Evolutionary conservation across 345 rosid genomes (phyloP).

Genomic region (Cardamine occulta): DNA sequence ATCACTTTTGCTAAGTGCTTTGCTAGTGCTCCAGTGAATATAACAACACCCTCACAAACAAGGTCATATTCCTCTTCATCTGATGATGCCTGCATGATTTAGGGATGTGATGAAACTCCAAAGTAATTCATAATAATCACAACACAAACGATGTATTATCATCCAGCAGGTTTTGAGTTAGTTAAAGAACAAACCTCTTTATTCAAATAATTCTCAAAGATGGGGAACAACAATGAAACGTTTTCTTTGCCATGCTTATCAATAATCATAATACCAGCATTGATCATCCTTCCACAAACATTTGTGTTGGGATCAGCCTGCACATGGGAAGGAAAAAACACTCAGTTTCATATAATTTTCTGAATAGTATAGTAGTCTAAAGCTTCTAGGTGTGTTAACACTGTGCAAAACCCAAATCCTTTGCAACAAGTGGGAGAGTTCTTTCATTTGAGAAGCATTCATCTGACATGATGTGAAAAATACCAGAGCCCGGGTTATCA

Average conservation of each 20-base stretch:
- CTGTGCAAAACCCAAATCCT: conserved; percentile 1
- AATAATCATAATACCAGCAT: too few relatives aligned
- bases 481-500: conserved; percentile 95
- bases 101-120: conserved; percentile 25
- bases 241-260: conserved; percentile 90
- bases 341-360: neutral
- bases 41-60: conserved; percentile 97
- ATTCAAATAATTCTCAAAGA: conserved; percentile 91
- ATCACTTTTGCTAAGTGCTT: conserved; percentile 84
- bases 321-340: conserved; percentile 35
- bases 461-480: conserved; percentile 38
- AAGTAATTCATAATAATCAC: neutral
- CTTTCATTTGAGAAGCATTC: conserved; percentile 15
- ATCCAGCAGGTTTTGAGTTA: conserved; percentile 18
- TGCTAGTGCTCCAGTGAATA: conserved; percentile 94
- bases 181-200: conserved; percentile 65
- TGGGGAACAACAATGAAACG: conserved; percentile 88
- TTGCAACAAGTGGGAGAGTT: conserved; percentile 20
- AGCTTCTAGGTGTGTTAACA: conserved; percentile 2
- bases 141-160: conserved; percentile 4
- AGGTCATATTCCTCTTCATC: conserved; percentile 93
- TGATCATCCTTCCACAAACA: too few relatives aligned
- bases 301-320: conserved; percentile 97
- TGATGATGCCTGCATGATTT: conserved; percentile 63
- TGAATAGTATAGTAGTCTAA: neutral